Evolutionary conservation across 352 stramenopile species (phyloP), one percentile per base, ranked within the genome.

Genomic region (Globisporangium heterothallicum): DNA sequence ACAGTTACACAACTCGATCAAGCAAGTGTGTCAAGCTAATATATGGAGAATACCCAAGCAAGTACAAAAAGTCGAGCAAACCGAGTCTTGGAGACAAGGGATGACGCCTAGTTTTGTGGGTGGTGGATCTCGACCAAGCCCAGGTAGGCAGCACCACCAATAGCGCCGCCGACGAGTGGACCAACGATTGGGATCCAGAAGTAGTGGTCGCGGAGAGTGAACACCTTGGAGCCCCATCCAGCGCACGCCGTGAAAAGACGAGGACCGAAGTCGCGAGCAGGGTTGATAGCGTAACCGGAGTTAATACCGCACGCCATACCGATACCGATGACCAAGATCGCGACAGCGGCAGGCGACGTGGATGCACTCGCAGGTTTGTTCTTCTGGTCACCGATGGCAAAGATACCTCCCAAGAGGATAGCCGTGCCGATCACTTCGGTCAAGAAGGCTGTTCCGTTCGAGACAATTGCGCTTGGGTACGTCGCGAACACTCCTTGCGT

Each of bases 271-370:
- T 76, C 63, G 9, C 67, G 63, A 12, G 67, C 67, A 9, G 70
- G 70, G 35, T 80, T 80, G 54, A 80, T 72, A 0, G 70, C 67
- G 45, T 85, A 82, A 45, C 78, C 74, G 8, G 78, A 76, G 56
- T 86, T 89, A 49, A 78, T 72, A 30, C 78, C 75, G 42, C 87
- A 87, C 6, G 72, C 68, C 70, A 87, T 89, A 42, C 78, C 78
- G 27, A 89, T 78, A 3, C 49, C 73, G 26, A 73, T 58, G 21
- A 88, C 61, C 12, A 87, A 55, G 24, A 80, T 38, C 18, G 66
- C 73, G n/a, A 81, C 65, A 1, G 73, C 64, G 16, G 49, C 57
- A 7, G 77, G 77, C 24, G 70, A 61, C 34, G 53, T 61, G 47
- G 63, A 78, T 14, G 68, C 49, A 30, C 61, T 77, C 16, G 70